Percentiles rank a stretch among this genome's conserved stretches.
Evolutionary conservation across 2,329 filamentous ascomycete genomes (phyloP).

Genomic region (Penicillium occitanis): DNA sequence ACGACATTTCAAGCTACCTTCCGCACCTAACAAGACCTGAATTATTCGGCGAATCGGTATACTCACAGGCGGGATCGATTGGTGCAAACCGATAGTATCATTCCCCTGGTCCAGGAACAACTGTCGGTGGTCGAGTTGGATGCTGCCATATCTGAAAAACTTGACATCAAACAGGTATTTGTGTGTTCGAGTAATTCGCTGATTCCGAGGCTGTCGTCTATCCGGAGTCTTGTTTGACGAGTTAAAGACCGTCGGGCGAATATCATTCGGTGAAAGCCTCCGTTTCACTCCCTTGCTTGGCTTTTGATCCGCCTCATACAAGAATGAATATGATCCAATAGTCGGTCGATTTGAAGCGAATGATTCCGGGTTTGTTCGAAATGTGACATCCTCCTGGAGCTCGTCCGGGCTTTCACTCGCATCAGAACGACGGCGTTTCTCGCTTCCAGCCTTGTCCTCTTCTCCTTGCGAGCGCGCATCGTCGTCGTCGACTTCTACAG

Average conservation of each 20-base stretch:
- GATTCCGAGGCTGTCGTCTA: background rate
- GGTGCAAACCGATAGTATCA: conserved; percentile 19
- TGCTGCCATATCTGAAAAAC: conserved; percentile 28
- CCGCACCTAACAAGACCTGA: conserved; percentile 25
- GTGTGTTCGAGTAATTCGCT: conserved; percentile 12
- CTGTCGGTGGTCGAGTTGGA: conserved; percentile 21
- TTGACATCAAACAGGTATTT: conserved; percentile 24
- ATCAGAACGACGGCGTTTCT: conserved; percentile 17
- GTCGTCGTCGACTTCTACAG: background rate
- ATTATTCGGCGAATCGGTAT: conserved; percentile 29
- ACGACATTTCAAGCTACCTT: conserved; percentile 31
- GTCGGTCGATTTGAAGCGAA: conserved; percentile 20
- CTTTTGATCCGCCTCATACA: conserved; percentile 10
- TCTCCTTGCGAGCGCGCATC: background rate
- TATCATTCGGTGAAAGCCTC: conserved; percentile 35
- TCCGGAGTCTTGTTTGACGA: conserved; percentile 21
- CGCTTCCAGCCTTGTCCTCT: background rate
- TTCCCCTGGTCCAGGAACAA: conserved; percentile 22
- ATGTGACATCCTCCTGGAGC: conserved; percentile 40
- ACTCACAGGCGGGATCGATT: background rate
- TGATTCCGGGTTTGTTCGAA: conserved; percentile 24
- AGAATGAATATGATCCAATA: conserved; percentile 12
- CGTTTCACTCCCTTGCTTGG: conserved; percentile 14
- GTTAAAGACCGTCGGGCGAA: conserved; percentile 32
- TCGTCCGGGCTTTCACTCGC: conserved; percentile 42